phyloP scores from a whole-genome alignment of 2,329 filamentous ascomycete species.

The Pseudogymnoascus sp. region DNA sequence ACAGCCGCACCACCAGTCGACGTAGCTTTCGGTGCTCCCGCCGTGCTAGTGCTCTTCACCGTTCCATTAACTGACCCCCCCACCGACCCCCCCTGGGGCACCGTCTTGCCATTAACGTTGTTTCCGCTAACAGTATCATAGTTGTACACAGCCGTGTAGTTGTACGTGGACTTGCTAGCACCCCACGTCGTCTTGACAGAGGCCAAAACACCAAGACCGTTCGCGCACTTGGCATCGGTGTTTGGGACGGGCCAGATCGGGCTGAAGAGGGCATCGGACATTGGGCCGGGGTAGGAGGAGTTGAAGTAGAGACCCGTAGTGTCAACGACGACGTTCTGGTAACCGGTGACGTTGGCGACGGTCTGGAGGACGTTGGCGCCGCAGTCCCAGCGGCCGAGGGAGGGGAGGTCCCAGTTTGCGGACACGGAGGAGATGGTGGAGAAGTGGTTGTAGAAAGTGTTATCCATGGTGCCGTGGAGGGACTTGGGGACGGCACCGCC shows the following conservation, averaged over 20 bases:
- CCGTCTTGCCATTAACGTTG: conserved; percentile 12
- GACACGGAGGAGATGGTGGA: conserved; percentile 35
- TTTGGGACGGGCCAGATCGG: conserved; percentile 19
- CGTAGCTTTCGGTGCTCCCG: neutral
- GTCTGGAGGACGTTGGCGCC: conserved; percentile 30
- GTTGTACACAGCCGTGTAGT: conserved; percentile 19
- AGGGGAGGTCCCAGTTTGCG: conserved; percentile 37
- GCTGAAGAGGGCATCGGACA: conserved; percentile 21
- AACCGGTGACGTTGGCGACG: conserved; percentile 25
- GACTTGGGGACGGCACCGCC: conserved; percentile 43
- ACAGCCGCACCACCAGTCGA: neutral
- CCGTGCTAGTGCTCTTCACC: neutral
- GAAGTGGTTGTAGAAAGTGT: conserved; percentile 41
- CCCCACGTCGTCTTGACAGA: conserved; percentile 17
- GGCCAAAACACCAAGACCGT: conserved; percentile 13
- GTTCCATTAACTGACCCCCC: neutral
- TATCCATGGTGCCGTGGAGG: conserved; percentile 43
- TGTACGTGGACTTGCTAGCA: conserved; percentile 12
- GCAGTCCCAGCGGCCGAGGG: conserved; percentile 38
- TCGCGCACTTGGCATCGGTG: conserved; percentile 17
- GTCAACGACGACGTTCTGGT: conserved; percentile 21
- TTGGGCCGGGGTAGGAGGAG: conserved; percentile 35
- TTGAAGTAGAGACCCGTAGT: conserved; percentile 36
- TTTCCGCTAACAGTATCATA: conserved; percentile 15
- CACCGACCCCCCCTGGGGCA: neutral